phyloP scores from a whole-genome alignment of 2,329 filamentous ascomycete species.

The Leptographium procerum region DNA sequence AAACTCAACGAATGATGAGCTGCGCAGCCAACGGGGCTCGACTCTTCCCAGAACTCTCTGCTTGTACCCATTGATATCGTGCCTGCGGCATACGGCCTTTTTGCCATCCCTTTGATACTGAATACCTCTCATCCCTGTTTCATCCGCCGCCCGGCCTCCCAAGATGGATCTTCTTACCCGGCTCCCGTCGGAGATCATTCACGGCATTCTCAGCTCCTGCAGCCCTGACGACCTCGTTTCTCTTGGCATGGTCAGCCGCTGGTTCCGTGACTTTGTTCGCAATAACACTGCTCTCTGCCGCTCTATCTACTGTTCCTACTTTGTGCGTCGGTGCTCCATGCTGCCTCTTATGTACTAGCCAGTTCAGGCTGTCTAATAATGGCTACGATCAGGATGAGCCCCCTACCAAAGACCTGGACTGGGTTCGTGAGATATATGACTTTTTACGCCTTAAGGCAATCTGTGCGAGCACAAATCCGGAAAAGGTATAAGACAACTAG shows the following conservation, averaged over 20 bases:
- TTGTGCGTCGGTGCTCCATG: conserved; percentile 4
- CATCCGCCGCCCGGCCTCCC: neutral
- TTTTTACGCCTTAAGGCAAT: conserved; percentile 32
- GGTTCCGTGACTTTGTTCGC: conserved; percentile 41
- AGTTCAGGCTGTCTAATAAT: neutral
- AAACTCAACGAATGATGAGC: neutral
- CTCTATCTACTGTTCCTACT: conserved; percentile 38
- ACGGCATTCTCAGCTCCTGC: conserved; percentile 46
- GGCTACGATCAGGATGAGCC: conserved; percentile 26
- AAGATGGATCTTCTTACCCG: conserved; percentile 22
- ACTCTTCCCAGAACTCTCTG: neutral
- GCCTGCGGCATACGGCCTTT: no score
- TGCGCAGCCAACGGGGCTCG: neutral
- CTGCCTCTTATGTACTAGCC: neutral
- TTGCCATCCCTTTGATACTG: neutral
- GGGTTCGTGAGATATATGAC: conserved; percentile 28
- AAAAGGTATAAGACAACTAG: conserved; percentile 24
- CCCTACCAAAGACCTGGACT: conserved; percentile 16
- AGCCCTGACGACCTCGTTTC: conserved; percentile 43
- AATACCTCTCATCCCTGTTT: neutral
- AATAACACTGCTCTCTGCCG: conserved; percentile 50
- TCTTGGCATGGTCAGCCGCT: conserved; percentile 39
- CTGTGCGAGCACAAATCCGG: conserved; percentile 22
- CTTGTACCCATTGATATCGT: neutral
- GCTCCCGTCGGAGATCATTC: conserved; percentile 52